Base-by-base conservation (phyloP, 2,329 filamentous ascomycete species). In the Blumeriella jaapii region DNA sequence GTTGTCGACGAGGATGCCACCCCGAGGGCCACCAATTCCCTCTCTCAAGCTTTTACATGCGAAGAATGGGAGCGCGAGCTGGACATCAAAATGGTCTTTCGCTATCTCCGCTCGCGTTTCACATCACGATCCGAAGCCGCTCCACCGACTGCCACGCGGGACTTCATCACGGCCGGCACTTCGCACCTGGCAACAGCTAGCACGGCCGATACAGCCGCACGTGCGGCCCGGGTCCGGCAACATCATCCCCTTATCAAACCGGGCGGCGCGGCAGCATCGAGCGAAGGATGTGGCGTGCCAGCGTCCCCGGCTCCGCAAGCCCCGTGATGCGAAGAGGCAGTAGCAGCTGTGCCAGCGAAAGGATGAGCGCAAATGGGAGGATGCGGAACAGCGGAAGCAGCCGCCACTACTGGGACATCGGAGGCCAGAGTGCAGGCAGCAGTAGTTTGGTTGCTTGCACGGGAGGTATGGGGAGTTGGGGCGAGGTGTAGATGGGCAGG, bases 391-490 rank as follows among this genome's bases (percentile, higher is more conserved):
- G 74, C 45, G 70, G 74, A 20, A 87, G 82, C 28, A 83, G 78
- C 29, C 65, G 85, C 34, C 84, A 93, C 55, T 95, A 93, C 58
- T 95, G 87, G 87, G 87, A 94, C 56, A 74, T 94, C 46, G 84
- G 84, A 7, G 16, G 82, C 76, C 5, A 86, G 77, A 49, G 46
- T 34, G 70, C 85, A 15, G 82, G 82, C 2, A 87, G 82, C 36
- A 80, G 80, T 3, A 82, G 78, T 45, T 65, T 78, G 42, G 73
- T 82, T 55, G 74, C 72, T 2, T 69, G 71, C 30, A 72, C 70
- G 24, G 78, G 76, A 1, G 72, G 71, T 6, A 74, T 82, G 66
- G 82, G 82, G 11, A 78, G 72, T 47, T 91, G 83, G 83, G 82
- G 82, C 7, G 83, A 89, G 60, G 71, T 81, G 16, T 80, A 34